Percentiles rank a stretch among this genome's conserved stretches.
Conservation (phyloP, 495 filamentous ascomycete genomes). For the Umbilicaria muhlenbergii region DNA sequence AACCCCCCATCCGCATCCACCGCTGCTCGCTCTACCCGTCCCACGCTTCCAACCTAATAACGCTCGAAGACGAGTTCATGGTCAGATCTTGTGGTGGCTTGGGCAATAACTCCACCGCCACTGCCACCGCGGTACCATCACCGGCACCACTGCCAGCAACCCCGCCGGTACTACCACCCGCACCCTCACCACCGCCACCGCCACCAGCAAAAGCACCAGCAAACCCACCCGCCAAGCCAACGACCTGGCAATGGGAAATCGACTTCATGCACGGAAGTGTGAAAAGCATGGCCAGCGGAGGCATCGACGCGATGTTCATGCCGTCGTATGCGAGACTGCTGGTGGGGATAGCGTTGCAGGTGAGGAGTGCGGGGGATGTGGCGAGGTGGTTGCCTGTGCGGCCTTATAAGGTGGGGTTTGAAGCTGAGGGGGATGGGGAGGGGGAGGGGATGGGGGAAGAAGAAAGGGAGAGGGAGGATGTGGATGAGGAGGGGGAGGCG, state of each 20-base stretch:
- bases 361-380: slow-evolving; percentile 75
- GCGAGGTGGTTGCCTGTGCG: slow-evolving; percentile 33
- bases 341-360: slow-evolving; percentile 65
- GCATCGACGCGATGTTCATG: too few relatives aligned
- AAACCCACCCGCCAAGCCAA: slow-evolving; percentile 83
- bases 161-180: slow-evolving; percentile 15
- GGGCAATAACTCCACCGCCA: slow-evolving; percentile 8
- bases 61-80: slow-evolving; percentile 13
- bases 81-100: slow-evolving; percentile 16
- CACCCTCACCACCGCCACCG: slow-evolving; percentile 7
- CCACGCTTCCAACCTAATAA: slow-evolving; percentile 15
- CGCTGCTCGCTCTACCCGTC: slow-evolving; percentile 26
- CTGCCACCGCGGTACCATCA: slow-evolving; percentile 15
- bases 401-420: neutral
- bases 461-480: slow-evolving; percentile 24
- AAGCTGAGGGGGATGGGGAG: slow-evolving; percentile 3
- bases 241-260: slow-evolving; percentile 72
- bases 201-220: slow-evolving; percentile 41
- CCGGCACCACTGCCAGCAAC: slow-evolving; percentile 23
- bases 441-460: slow-evolving; percentile 2
- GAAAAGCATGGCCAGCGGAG: slow-evolving; percentile 33
- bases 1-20: slow-evolving; percentile 21
- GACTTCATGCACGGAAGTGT: slow-evolving; percentile 61
- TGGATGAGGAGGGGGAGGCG: slow-evolving; percentile 66
- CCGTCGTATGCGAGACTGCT: neutral